Conservation (phyloP, 345 rosid species). For the Salix purpurea region DNA sequence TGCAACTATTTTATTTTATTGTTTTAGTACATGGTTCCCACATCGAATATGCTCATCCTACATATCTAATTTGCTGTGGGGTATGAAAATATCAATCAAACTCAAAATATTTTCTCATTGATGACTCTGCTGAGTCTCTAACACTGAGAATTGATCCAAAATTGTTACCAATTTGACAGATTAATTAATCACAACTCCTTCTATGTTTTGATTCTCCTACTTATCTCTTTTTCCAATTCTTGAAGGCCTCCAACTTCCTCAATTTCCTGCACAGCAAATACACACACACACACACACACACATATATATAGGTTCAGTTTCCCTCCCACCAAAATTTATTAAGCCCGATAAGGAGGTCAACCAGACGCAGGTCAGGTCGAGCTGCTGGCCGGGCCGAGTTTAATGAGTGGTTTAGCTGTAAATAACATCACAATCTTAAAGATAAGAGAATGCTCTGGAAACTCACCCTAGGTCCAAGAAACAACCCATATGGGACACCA, state of each 20-base stretch:
- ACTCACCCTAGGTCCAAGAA: conserved; percentile 55
- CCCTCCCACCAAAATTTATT: too few species aligned
- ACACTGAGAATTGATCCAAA: neutral
- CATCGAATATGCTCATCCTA: neutral
- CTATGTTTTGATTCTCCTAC: conserved; percentile 6
- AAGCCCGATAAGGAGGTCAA: too few species aligned
- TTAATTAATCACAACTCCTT: neutral
- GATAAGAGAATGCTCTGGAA: neutral
- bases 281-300: fast-evolving
- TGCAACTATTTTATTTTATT: too few species aligned
- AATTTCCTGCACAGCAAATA: conserved; percentile 38
- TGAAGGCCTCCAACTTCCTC: conserved; percentile 47
- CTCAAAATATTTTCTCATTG: neutral
- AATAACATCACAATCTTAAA: neutral
- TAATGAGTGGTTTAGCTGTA: too few species aligned
- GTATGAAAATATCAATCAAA: neutral
- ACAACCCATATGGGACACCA: conserved; percentile 65
- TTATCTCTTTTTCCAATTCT: conserved; percentile 44
- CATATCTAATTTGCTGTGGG: neutral
- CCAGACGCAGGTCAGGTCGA: too few species aligned
- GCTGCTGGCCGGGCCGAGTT: too few species aligned
- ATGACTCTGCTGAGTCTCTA: neutral
- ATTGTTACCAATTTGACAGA: neutral
- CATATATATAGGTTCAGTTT: too few species aligned
- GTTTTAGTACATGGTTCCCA: neutral